These are phyloP conservation scores for Lepraria neglecta DNA, from an alignment of 495 filamentous ascomycete species.

Conservation along the genomic window DNA sequence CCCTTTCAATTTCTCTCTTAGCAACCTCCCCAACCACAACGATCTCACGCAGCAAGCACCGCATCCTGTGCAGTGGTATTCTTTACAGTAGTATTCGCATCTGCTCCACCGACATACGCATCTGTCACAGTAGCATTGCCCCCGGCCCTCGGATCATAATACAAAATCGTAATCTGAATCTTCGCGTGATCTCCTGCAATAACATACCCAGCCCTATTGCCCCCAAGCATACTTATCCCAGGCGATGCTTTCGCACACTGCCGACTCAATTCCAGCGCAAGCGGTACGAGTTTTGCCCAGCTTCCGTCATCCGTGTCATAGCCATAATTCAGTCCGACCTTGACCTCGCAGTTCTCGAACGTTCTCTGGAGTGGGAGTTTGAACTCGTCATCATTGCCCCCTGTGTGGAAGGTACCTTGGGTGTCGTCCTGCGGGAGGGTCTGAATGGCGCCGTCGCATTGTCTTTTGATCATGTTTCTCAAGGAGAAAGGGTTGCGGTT, in stretches of 20 bases:
- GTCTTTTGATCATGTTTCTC: not conserved
- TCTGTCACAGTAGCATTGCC: too few relatives aligned
- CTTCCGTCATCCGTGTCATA: not conserved
- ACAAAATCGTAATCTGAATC: too few relatives aligned
- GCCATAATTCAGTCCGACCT: not conserved
- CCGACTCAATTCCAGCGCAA: not conserved
- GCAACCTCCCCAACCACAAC: too few relatives aligned
- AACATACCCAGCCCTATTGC: too few relatives aligned
- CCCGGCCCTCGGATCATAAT: too few relatives aligned
- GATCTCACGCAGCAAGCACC: too few relatives aligned
- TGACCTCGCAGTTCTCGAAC: not conserved
- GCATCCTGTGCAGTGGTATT: too few relatives aligned
- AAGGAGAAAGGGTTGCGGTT: not conserved
- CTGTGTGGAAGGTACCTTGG: not conserved
- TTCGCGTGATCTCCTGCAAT: too few relatives aligned
- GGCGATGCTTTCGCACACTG: not conserved
- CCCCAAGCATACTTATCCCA: too few relatives aligned
- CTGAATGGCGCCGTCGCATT: not conserved
- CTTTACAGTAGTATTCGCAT: too few relatives aligned
- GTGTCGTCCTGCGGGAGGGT: not conserved
- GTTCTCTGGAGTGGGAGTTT: not conserved
- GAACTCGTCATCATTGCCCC: not conserved
- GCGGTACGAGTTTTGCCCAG: not conserved
- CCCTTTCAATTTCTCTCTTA: too few relatives aligned
- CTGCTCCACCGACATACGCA: too few relatives aligned